Base-by-base conservation (phyloP, 2,329 filamentous ascomycete genomes). In the Aspergillus sp. region DNA sequence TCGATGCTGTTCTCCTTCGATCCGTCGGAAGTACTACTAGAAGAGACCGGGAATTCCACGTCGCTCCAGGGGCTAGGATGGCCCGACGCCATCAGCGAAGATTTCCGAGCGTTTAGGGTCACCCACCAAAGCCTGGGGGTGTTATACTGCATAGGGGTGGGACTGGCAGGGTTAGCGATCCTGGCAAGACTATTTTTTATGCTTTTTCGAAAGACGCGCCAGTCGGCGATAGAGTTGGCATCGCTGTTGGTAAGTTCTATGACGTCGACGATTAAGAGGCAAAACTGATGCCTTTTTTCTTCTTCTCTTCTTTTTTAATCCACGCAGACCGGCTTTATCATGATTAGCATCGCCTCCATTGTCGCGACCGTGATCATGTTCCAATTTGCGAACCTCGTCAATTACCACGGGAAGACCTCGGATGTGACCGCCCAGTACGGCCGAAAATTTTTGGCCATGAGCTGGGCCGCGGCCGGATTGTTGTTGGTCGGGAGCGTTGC, bases 331-430 rank as follows among this genome's bases (percentile, higher is more conserved):
- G 80, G 82, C 0, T 84, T 86, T 62, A 46, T 85, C 6, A 76
- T 86, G 12, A 82, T 89, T 67, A 89, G 89, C 3, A 87, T 88
- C 55, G 87, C 89, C 52, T 93, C 90, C 20, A 91, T 91, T 66
- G 88, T 93, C 24, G 85, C 87, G 26, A 90, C 85, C 0, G 88
- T 89, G 18, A 73, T 87, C 4, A 80, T 81, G 11, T 78, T 82
- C 56, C 84, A 86, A 71, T 84, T 80, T 3, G 73, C 78, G 2
- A 66, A 81, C 18, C 67, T 82, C 0, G 79, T 88, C 62, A 86
- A 86, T 62, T 70, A 81, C 29, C 78, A 84, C 56, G 84, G 83
- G 4, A 72, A 79, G 16, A 69, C 76, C 0, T 76, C 84, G 26
- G 81, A 83, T 0, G 71, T 87, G 10, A 72, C 75, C 18, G 83